Evolutionary conservation across 2,329 filamentous ascomycete genomes (phyloP), one percentile per base, ranked within the genome.

Genomic region (Exophiala viscosa): DNA sequence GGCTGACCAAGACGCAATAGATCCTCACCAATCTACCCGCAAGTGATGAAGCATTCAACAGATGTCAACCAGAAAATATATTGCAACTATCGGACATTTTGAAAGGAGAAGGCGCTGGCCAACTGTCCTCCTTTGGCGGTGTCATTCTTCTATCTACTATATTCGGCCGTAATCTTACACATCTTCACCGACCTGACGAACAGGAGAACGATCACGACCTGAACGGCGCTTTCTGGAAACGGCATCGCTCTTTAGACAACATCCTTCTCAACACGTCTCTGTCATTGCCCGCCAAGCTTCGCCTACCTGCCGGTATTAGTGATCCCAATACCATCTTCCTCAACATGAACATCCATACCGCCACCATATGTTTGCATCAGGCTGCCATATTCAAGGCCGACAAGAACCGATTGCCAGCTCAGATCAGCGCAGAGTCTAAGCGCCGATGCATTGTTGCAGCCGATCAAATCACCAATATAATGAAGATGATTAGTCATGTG

Each of bases 321-420:
- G 87, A 91, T 64, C 81, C 90, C 3, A 97, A 96, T 59, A 84
- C 92, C 48, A 84, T 97, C 3, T 97, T 96, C 67, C 84, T 88
- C 52, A 97, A 97, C 64, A 96, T 99, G 90, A 90, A 88, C 66
- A 90, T 99, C 31, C 91, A 97, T 67, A 96, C 93, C 0, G 95
- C 91, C 1, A 90, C 90, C 1, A 97, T 99, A 48, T 97, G 92
- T 68, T 76, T 99, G n/a, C 93, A 99, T 65, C 93, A 99, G 72
- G 93, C 92, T 2, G 93, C 93, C 20, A 97, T 99, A 15, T 96
- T 92, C 78, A 97, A 96, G 68, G 90, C 91, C 0, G 92, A 97
- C 64, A 93, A 90, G 71, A 87, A 96, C 69, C 82, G 84, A 48
- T 74, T 96, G 55, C 85, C 89, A 0, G 75, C 80, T 1, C 85